Evolutionary conservation across 331 rosid species (phyloP), one percentile per base, ranked within the genome.

Genomic region (Acacia pycnantha): DNA sequence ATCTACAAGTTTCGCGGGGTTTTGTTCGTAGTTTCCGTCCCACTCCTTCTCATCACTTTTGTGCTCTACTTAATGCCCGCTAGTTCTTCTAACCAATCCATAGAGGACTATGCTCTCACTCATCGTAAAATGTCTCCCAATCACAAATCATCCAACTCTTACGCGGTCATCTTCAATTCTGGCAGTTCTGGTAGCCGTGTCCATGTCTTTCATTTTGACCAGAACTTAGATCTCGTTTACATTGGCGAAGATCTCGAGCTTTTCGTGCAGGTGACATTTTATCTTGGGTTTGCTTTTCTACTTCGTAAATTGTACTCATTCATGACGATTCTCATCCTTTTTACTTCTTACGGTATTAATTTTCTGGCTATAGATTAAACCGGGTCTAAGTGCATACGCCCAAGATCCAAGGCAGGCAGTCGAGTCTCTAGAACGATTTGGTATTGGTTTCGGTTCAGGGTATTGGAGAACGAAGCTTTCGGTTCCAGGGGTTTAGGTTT

Each of bases 101-200:
- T 56, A 27, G 89, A 82, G 54, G 91, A 86, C 14, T 89, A 84
- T 78, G 73, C 93, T 27, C 84, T 90, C 82, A 37, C 82, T 51
- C 74, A 81, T 77, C 93, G 91, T 72, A 90, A 95, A 86, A 82
- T 91, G 27, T 70, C 94, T 2, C 90, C 97, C 14, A 80, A 85
- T 40, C 86, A 77, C 74, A 87, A 79, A 70, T 76, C 85, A 26
- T 50, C 81, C 13, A 46, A 73, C 78, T 83, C 94, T 51, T 83
- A 62, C 74, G 99, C 98, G 16, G 98, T 94, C 43, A 91, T 96
- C 41, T 94, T 96, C 77, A 98, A 96, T 47, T 98, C 99, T 33
- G 98, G 99, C 11, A 96, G 99, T 90, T 96, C 99, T 35, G 99
- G 99, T 59, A 96, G 99, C 84, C 99, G 99, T 31, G 98, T 96